These are phyloP conservation scores for Isabelozyma rhagii DNA, from an alignment of 805 yeast species.

Conservation along the genomic window DNA sequence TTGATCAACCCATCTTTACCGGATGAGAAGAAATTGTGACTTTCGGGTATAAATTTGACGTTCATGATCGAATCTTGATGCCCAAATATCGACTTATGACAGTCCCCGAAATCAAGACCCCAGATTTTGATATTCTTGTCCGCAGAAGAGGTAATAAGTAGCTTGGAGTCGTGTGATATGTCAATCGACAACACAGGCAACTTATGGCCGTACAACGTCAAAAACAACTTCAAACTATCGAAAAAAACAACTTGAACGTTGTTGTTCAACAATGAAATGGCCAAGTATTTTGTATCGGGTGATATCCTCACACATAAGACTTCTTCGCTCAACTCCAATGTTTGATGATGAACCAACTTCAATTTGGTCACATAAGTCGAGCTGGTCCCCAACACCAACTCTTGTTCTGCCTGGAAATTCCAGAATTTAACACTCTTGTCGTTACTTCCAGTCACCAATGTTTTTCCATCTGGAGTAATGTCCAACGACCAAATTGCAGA, in stretches of 20 bases:
- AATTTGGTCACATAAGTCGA: constrained; percentile 47
- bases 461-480: constrained; percentile 78
- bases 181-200: constrained; percentile 92
- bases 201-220: constrained; percentile 93
- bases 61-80: constrained; percentile 95
- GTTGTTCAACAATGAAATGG: constrained; percentile 83
- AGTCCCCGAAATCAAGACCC: constrained; percentile 99
- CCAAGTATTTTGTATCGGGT: constrained; percentile 72
- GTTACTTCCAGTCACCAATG: constrained; percentile 88
- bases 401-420: constrained; percentile 71
- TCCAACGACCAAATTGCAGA: constrained; percentile 88
- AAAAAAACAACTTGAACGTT: constrained; percentile 93
- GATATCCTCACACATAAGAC: constrained; percentile 76
- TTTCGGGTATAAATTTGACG: constrained; percentile 78
- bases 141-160: constrained; percentile 90
- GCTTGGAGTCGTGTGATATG: constrained; percentile 82
- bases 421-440: constrained; percentile 89
- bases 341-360: constrained; percentile 68
- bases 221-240: constrained; percentile 81
- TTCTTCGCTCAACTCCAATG: constrained; percentile 84
- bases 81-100: constrained; percentile 94
- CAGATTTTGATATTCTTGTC: constrained; percentile 96
- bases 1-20: constrained; percentile 87
- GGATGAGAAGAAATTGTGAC: constrained; percentile 85
- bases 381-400: constrained; percentile 66